Base-by-base conservation (phyloP, 176 grass and related monocot genomes). In the Pontederia crassipes region DNA sequence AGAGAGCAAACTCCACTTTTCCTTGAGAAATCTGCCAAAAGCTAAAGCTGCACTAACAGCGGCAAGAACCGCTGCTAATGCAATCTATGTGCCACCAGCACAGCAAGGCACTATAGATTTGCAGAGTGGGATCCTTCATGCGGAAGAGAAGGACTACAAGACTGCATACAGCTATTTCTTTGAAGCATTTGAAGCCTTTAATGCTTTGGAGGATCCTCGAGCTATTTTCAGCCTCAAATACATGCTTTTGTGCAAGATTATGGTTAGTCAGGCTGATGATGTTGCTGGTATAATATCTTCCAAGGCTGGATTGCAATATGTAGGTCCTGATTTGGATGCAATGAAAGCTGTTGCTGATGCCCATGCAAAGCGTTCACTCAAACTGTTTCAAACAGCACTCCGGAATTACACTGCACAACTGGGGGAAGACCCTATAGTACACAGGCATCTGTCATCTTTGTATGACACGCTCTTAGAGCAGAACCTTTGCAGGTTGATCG, bases 191-290 rank as follows among this genome's bases (percentile, higher is more conserved):
- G 86, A 89, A 76, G 86, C 78, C 49, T 89, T 85, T 68, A 85
- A 78, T 77, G 63, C 82, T 14, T 68, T 89, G 13, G 86, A 82
- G 66, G 86, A 85, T 32, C 68, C 75, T 18, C 76, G 75, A n/a
- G 82, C 82, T 11, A 70, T 85, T 24, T 89, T 85, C 57, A 79
- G 86, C 75, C 73, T 95, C 17, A 95, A 95, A 46, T 95, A 89
- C 80, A 95, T 95, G 90, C 85, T 95, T 29, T 59, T 95, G 56
- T 95, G 86, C 77, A 95, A 95, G 82, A 95, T 89, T 48, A 89
- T 95, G 90, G 90, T 89, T 58, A 95, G 77, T 69, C 90, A 95
- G 45, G 86, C 90, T 72, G 86, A 95, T 74, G 90, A 95, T 71
- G 86, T 82, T 60, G 75, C 78, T 2, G 66, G 82, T 61, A 89